Percentiles rank a stretch among this genome's conserved stretches.
Conservation (phyloP, 2,329 filamentous ascomycete species). For the Botrytis porri region DNA sequence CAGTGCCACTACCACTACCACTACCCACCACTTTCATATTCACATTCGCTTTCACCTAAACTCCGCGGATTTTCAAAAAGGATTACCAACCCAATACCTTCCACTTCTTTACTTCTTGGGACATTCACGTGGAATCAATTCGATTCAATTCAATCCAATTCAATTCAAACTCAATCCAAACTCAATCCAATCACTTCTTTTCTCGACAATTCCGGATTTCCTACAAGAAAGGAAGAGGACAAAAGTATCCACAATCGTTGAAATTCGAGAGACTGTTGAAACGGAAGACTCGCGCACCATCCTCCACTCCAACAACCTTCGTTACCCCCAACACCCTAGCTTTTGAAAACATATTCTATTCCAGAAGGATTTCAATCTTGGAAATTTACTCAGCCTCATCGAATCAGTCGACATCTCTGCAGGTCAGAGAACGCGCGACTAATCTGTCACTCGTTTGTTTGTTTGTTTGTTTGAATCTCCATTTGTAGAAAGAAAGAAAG, state of each 20-base stretch:
- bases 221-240: neutral
- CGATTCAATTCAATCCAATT: too few species aligned
- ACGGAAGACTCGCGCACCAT: constrained; percentile 1
- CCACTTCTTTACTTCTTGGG: neutral
- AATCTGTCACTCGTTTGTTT: constrained; percentile 8
- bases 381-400: constrained; percentile 14
- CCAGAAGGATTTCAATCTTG: neutral
- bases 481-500: constrained; percentile 1
- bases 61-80: neutral
- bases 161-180: neutral
- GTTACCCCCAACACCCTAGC: neutral
- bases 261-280: constrained; percentile 17
- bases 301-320: neutral
- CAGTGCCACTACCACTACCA: neutral
- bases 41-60: neutral
- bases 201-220: neutral
- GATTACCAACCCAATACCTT: neutral
- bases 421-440: constrained; percentile 17
- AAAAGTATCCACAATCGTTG: constrained; percentile 8
- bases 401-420: constrained; percentile 14
- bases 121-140: neutral
- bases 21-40: neutral
- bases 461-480: neutral
- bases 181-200: neutral
- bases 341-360: constrained; percentile 1